Conservation (phyloP, 768 basidiomycete species). For the Russula ochroleuca region DNA sequence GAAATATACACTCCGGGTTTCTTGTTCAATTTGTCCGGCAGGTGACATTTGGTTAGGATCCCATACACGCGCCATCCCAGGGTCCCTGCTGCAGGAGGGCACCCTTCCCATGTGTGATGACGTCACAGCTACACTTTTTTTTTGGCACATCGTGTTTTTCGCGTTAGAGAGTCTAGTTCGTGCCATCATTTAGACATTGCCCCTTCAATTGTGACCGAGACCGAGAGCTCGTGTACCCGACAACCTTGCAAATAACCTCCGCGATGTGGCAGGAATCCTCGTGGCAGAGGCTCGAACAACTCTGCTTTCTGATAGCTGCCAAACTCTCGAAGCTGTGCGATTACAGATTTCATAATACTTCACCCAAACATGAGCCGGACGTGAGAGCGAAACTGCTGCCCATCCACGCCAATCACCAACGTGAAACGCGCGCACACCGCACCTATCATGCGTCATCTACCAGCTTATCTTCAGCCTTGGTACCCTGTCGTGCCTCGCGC, state of each 20-base stretch:
- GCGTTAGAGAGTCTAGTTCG: conserved; percentile 4
- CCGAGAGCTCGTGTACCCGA: not conserved
- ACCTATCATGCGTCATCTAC: conserved; percentile 45
- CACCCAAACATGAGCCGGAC: conserved; percentile 14
- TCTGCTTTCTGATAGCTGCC: no score
- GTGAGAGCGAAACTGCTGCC: not conserved
- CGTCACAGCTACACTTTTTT: conserved; percentile 22
- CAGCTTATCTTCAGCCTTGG: conserved; percentile 49
- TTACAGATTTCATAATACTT: conserved; percentile 14
- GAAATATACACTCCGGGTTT: conserved; percentile 17
- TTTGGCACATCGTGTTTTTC: conserved; percentile 14
- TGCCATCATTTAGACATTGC: conserved; percentile 7
- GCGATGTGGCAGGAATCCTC: conserved; percentile 3
- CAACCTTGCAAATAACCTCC: not conserved
- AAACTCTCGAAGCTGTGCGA: not conserved
- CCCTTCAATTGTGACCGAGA: not conserved
- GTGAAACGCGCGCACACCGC: conserved; percentile 6
- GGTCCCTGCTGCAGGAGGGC: not conserved
- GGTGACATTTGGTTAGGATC: conserved; percentile 10
- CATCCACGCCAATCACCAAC: conserved; percentile 35
- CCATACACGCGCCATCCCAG: conserved; percentile 11
- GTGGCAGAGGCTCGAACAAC: conserved; percentile 14
- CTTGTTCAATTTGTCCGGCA: conserved; percentile 22
- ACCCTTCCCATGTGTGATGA: conserved; percentile 23
- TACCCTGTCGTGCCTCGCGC: conserved; percentile 38